phyloP scores from a whole-genome alignment of 768 basidiomycete genomes.

The Paxillus involutus region DNA sequence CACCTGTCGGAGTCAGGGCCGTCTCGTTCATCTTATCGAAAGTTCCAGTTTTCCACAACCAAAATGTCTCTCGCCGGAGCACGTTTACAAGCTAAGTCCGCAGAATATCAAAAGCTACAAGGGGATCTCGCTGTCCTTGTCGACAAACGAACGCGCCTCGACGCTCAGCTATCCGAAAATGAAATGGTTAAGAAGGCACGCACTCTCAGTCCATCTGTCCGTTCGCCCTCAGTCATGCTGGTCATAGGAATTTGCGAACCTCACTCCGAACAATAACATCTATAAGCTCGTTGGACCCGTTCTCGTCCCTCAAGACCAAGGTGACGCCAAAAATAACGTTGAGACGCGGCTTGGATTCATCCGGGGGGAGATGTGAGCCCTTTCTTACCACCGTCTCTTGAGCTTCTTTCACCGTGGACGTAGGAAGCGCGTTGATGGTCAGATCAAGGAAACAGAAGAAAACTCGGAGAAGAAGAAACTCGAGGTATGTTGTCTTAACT shows the following conservation, averaged over 20 bases:
- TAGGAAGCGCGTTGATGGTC: conserved; percentile 77
- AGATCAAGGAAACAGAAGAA: conserved; percentile 75
- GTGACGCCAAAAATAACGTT: conserved; percentile 85
- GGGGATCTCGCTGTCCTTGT: conserved; percentile 68
- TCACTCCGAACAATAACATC: conserved; percentile 75
- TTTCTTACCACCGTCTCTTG: background rate
- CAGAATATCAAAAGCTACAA: conserved; percentile 83
- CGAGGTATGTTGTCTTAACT: conserved; percentile 51
- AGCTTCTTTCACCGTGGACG: conserved; percentile 7
- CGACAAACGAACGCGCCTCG: conserved; percentile 83
- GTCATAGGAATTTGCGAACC: conserved; percentile 73
- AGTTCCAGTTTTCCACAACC: background rate
- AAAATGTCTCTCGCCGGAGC: conserved; percentile 52
- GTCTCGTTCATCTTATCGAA: background rate
- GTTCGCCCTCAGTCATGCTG: background rate
- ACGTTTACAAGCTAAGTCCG: conserved; percentile 65
- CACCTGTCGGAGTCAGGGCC: too few relatives aligned
- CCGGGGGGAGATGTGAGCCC: conserved; percentile 74
- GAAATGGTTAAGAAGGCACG: conserved; percentile 86
- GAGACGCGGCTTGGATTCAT: conserved; percentile 92
- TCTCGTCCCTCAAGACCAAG: conserved; percentile 84
- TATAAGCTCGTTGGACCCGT: conserved; percentile 93
- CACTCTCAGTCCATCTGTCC: background rate
- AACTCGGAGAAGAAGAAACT: conserved; percentile 80
- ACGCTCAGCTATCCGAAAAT: conserved; percentile 89